Evolutionary conservation across 768 basidiomycete genomes (phyloP).

Genomic region (Boletus rex-veris): DNA sequence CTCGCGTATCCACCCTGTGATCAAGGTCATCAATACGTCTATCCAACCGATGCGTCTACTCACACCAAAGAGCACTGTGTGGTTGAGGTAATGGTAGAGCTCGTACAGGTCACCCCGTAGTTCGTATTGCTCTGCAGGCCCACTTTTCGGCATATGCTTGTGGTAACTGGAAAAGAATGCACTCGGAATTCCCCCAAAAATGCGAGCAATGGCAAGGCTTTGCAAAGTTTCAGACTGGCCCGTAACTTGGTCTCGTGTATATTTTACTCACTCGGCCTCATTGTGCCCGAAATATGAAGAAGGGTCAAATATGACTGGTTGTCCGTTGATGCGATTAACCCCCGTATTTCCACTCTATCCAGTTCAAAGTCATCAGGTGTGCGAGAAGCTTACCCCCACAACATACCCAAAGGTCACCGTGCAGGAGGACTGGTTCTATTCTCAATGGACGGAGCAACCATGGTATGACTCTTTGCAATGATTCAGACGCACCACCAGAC

Average conservation of each 20-base stretch:
- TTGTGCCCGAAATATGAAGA: conserved; percentile 78
- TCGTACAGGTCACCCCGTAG: conserved; percentile 69
- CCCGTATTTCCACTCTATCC: conserved; percentile 72
- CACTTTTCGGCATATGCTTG: conserved; percentile 54
- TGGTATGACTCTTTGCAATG: conserved; percentile 61
- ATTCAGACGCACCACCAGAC: background rate
- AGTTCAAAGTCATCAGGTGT: conserved; percentile 2
- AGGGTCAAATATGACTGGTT: conserved; percentile 74
- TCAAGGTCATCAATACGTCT: background rate
- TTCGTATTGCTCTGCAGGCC: conserved; percentile 62
- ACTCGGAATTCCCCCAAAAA: conserved; percentile 72
- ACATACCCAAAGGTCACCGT: conserved; percentile 79
- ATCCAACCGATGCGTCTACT: conserved; percentile 22
- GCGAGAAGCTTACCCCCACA: background rate
- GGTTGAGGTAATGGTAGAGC: conserved; percentile 80
- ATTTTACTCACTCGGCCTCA: conserved; percentile 65
- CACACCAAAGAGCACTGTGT: conserved; percentile 76
- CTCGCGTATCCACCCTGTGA: conserved; percentile 48
- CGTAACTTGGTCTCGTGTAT: background rate
- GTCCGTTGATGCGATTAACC: conserved; percentile 45
- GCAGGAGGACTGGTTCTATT: conserved; percentile 65
- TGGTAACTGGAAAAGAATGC: conserved; percentile 68
- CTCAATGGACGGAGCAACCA: conserved; percentile 55
- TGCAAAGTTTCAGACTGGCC: conserved; percentile 2
- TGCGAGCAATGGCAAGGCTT: conserved; percentile 73